phyloP scores from a whole-genome alignment of 164 flowering plant species.

The Vitis amurensis region DNA sequence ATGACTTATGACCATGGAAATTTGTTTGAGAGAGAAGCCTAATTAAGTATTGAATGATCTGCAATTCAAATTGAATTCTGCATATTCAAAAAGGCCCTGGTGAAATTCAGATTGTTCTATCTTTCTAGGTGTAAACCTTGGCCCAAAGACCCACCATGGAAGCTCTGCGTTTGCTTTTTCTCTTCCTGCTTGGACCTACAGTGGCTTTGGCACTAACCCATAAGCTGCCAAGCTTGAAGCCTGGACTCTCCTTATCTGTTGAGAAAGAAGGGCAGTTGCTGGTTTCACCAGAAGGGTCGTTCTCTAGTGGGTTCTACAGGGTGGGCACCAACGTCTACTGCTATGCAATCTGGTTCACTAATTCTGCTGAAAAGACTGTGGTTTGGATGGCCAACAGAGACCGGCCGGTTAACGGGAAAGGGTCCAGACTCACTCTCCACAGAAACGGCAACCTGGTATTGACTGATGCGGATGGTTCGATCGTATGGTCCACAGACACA shows the following conservation, averaged over 20 bases:
- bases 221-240: neutral
- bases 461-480: constrained; percentile 13
- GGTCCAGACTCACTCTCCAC: constrained; percentile 4
- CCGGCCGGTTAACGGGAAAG: constrained; percentile 17
- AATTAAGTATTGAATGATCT: too few relatives aligned
- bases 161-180: neutral
- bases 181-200: neutral
- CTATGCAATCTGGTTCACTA: constrained; percentile 25
- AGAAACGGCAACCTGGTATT: constrained; percentile 18
- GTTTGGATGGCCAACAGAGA: constrained; percentile 29
- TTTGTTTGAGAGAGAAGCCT: too few relatives aligned
- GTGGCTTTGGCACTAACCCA: neutral
- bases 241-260: constrained; percentile 17
- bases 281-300: constrained; percentile 18
- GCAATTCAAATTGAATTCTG: too few relatives aligned
- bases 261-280: constrained; percentile 14
- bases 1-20: too few relatives aligned
- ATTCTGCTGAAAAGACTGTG: constrained; percentile 7
- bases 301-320: constrained; percentile 13
- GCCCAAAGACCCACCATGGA: neutral
- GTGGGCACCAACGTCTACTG: constrained; percentile 22
- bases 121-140: neutral
- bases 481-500: constrained; percentile 14
- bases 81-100: too few relatives aligned
- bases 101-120: too few relatives aligned